These are phyloP conservation scores for Kondoa malvinella DNA, from an alignment of 768 basidiomycete species.

Conservation along the genomic window DNA sequence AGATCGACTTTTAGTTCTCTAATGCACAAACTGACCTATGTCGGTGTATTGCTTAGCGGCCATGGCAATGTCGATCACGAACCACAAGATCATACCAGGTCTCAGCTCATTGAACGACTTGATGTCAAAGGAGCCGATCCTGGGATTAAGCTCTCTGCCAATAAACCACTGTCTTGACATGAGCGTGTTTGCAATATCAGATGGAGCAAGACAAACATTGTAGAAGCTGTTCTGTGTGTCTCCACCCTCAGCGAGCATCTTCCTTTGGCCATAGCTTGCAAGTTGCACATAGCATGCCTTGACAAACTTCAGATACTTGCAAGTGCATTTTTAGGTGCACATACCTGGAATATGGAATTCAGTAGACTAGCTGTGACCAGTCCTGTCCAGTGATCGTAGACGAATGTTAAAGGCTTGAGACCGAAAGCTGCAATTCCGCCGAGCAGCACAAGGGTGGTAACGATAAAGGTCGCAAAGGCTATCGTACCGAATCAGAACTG, in stretches of 20 bases:
- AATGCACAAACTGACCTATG: conserved; percentile 16
- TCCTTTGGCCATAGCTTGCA: conserved; percentile 34
- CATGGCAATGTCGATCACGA: conserved; percentile 74
- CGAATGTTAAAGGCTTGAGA: conserved; percentile 61
- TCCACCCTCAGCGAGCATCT: conserved; percentile 75
- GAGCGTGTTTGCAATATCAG: neutral
- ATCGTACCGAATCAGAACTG: neutral
- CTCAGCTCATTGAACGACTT: conserved; percentile 61
- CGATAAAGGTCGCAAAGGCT: conserved; percentile 77
- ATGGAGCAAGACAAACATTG: conserved; percentile 46
- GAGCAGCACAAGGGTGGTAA: conserved; percentile 53
- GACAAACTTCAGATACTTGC: neutral
- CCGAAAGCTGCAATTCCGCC: conserved; percentile 61
- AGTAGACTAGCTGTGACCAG: conserved; percentile 63
- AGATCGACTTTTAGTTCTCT: neutral
- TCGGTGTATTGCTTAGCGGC: conserved; percentile 71
- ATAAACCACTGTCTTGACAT: conserved; percentile 54
- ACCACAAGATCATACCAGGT: conserved; percentile 82
- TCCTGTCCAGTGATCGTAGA: conserved; percentile 84
- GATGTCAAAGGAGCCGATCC: conserved; percentile 56
- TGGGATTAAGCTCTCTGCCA: conserved; percentile 85
- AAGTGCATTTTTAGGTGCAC: neutral
- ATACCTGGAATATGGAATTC: conserved; percentile 53
- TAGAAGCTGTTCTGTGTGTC: conserved; percentile 75
- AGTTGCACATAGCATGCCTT: conserved; percentile 49